Conservation (phyloP, 805 yeast genomes). For the Lipomyces yamadae region DNA sequence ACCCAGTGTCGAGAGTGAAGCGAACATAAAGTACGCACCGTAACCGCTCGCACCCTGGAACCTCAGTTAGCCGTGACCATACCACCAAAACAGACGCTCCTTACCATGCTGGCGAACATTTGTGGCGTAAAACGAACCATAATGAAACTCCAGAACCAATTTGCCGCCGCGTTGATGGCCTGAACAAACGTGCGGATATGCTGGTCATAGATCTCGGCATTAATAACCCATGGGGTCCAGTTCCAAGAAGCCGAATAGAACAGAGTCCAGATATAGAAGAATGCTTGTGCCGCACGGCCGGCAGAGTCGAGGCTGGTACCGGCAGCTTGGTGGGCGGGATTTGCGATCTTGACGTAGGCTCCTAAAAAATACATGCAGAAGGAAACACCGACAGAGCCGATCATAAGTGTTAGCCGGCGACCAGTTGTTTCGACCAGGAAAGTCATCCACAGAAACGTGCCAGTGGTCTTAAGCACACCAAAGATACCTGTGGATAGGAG, state of each 20-base stretch:
- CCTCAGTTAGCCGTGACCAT: neutral
- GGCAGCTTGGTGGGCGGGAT: slow-evolving; percentile 17
- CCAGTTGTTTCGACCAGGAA: slow-evolving; percentile 28
- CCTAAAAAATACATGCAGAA: slow-evolving; percentile 27
- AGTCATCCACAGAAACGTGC: slow-evolving; percentile 23
- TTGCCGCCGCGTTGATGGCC: slow-evolving; percentile 29
- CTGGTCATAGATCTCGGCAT: slow-evolving; percentile 29
- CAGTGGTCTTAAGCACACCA: slow-evolving; percentile 52
- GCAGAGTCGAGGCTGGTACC: slow-evolving; percentile 13
- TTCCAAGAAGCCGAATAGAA: slow-evolving; percentile 29
- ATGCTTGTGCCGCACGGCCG: slow-evolving; percentile 25
- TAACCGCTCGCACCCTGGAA: slow-evolving; percentile 18
- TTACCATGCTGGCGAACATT: slow-evolving; percentile 27
- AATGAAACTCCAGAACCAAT: slow-evolving; percentile 33
- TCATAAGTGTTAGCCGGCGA: slow-evolving; percentile 25
- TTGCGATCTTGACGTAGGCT: slow-evolving; percentile 26
- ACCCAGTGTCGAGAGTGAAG: slow-evolving; percentile 53
- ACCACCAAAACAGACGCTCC: neutral
- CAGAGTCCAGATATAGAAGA: slow-evolving; percentile 29
- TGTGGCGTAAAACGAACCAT: slow-evolving; percentile 31
- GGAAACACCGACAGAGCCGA: slow-evolving; percentile 22
- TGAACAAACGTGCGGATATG: slow-evolving; percentile 22
- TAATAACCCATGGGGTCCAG: slow-evolving; percentile 29
- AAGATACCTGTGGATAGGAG: slow-evolving; percentile 59
- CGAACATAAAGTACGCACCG: slow-evolving; percentile 30